phyloP scores from a whole-genome alignment of 176 grass and related monocot genomes.

The Poa pratensis region DNA sequence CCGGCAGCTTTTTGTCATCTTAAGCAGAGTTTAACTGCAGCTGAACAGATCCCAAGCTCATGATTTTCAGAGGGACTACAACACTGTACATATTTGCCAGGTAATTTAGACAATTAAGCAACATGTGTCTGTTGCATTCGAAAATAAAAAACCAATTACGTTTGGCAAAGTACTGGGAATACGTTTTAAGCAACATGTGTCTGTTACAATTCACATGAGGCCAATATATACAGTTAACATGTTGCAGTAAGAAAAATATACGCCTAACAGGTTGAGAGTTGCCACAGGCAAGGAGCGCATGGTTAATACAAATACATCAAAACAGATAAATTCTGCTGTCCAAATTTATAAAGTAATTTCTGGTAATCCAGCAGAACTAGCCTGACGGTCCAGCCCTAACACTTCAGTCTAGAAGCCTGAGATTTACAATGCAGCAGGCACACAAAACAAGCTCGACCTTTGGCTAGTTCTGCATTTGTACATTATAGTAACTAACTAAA shows the following conservation, averaged over 20 bases:
- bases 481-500: conserved; percentile 31
- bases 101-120: neutral
- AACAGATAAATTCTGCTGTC: neutral
- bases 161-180: too few relatives aligned
- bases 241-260: neutral
- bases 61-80: neutral
- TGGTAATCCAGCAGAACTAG: conserved; percentile 4
- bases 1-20: neutral
- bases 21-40: conserved; percentile 10
- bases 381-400: neutral
- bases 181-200: too few relatives aligned
- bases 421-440: conserved; percentile 24
- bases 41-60: conserved; percentile 3
- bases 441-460: neutral
- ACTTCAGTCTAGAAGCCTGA: neutral
- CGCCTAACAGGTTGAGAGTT: neutral
- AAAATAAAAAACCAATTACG: too few relatives aligned
- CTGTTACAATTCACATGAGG: too few relatives aligned
- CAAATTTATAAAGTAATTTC: neutral
- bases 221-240: neutral
- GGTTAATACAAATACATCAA: neutral
- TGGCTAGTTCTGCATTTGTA: conserved; percentile 25
- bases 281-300: neutral
- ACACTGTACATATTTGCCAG: too few relatives aligned
- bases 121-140: neutral